Base-by-base conservation (phyloP, 1,139 yeast genomes). In the Pichia sp. region DNA sequence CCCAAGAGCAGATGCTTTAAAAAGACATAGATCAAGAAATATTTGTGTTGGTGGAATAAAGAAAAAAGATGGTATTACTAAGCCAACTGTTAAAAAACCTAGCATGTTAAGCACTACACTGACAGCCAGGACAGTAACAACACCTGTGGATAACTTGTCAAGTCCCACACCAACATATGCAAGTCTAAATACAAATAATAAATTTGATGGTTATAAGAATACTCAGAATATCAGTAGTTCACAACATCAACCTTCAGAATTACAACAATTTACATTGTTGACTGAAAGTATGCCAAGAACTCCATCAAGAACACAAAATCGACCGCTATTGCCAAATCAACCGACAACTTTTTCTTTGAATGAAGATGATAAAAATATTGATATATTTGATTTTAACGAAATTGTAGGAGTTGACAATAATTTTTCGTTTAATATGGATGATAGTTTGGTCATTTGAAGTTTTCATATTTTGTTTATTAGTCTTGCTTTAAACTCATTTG, bases 1-100 rank as follows among this genome's bases (percentile, higher is more conserved):
- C 68, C 83, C 94, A 5, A 74, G 97, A 50, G 82, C 86, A 50
- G 97, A 92, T 68, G 96, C 97, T 0, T 71, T 90, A 64, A 81
- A 79, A 56, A 78, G 92, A 54, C 99, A 92, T 63, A 74, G 87
- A 56, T 74, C 79, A 45, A 73, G 96, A 58, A 80, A 81, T 70
- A 88, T 86, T 43, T 90, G 96, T 64, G 65, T 69, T 39, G 95
- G 94, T 30, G 92, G 88, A 7, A 65, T 78, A 34, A 72, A 69
- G 38, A 69, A 68, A 50, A 74, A 64, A 26, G 57, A 58, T 26
- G 51, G 48, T 36, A 44, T 47, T 31, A 33, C 41, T 7, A 51
- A 48, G 34, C 47, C 45, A 4, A 4, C 11, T 6, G 8, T 8
- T 35, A 7, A 29, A 36, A 5, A n/a, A 9, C 26, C 11, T 9